Evolutionary conservation across 2,329 filamentous ascomycete species (phyloP).

Genomic region (Pyricularia pennisetigena): DNA sequence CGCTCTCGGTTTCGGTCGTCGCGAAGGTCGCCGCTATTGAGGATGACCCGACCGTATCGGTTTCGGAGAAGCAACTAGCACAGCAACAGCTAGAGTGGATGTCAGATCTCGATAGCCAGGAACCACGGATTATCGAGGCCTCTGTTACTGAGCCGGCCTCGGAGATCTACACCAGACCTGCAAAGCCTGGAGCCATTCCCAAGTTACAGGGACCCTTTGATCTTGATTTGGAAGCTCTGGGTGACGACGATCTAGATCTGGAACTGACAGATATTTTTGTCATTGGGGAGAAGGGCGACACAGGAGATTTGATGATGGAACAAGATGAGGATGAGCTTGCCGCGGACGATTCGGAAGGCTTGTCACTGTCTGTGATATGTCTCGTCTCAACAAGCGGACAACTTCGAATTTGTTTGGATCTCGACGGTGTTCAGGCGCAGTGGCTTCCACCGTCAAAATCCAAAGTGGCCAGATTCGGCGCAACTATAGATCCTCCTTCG

Average conservation of each 20-base stretch:
- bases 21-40: conserved; percentile 57
- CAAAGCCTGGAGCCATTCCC: conserved; percentile 46
- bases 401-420: conserved; percentile 50
- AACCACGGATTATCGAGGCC: conserved; percentile 44
- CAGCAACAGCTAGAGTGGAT: conserved; percentile 61
- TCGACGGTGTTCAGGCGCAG: conserved; percentile 54
- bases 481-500: conserved; percentile 30
- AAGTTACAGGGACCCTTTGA: conserved; percentile 54
- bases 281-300: conserved; percentile 52
- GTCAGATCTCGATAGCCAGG: conserved; percentile 54
- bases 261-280: conserved; percentile 52
- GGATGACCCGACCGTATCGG: conserved; percentile 44
- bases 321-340: conserved; percentile 50
- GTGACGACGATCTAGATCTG: conserved; percentile 42
- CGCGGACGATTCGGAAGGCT: conserved; percentile 46
- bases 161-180: conserved; percentile 48
- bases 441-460: conserved; percentile 50
- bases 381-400: conserved; percentile 51
- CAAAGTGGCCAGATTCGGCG: conserved; percentile 28
- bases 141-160: conserved; percentile 35
- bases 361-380: conserved; percentile 51
- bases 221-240: conserved; percentile 41
- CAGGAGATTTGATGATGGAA: conserved; percentile 50
- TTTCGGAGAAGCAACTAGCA: conserved; percentile 43
- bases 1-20: conserved; percentile 73